phyloP scores from a whole-genome alignment of 202 grass and related monocot genomes.

The Zoysia matrella region DNA sequence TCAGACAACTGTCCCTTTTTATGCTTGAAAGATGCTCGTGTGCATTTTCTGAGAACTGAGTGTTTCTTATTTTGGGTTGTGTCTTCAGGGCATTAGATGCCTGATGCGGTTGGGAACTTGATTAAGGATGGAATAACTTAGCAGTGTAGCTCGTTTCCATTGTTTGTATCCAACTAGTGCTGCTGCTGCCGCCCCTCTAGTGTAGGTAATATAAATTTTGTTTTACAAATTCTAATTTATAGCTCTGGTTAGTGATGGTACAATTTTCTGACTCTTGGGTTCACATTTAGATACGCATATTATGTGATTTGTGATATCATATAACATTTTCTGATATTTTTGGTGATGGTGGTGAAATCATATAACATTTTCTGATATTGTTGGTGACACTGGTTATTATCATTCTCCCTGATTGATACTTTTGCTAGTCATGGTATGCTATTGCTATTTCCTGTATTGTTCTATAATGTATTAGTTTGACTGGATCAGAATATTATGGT shows the following conservation, averaged over 20 bases:
- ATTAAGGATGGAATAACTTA: constrained; percentile 5
- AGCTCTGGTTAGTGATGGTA: background rate
- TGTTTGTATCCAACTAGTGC: background rate
- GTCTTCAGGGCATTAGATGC: background rate
- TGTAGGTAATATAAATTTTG: background rate
- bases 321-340: no score
- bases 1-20: background rate
- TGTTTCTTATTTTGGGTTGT: background rate
- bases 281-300: background rate
- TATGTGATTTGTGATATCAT: background rate
- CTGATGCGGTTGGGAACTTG: background rate
- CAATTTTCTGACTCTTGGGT: background rate
- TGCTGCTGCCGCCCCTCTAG: constrained; percentile 5
- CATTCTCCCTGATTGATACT: background rate
- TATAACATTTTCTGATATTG: background rate
- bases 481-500: background rate
- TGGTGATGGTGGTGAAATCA: no score
- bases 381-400: background rate
- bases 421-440: background rate
- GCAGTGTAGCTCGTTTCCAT: background rate
- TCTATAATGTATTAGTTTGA: background rate
- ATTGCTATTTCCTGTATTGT: background rate
- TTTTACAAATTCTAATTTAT: constrained; percentile 17
- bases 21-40: constrained; percentile 1
- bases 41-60: background rate